Percentiles rank a stretch among this genome's conserved stretches.
These are phyloP conservation scores for Solanum chacoense DNA, from an alignment of 305 asterid species.

Conservation along the genomic window DNA sequence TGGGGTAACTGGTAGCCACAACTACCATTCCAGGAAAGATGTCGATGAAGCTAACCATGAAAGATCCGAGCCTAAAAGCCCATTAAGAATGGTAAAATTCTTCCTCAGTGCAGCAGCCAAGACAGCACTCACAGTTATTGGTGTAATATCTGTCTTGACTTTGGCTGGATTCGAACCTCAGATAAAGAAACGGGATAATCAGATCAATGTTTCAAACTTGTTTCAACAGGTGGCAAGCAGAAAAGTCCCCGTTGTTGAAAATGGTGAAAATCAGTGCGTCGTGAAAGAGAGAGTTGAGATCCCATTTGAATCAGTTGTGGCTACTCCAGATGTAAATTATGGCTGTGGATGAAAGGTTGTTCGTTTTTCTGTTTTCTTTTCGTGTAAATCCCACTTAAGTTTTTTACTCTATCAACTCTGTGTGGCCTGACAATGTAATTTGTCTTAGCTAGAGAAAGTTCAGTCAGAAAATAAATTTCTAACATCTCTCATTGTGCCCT, in stretches of 20 bases:
- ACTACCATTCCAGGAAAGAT: conserved; percentile 8
- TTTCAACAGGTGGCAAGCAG: conserved; percentile 33
- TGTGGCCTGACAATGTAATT: not conserved
- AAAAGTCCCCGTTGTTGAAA: conserved; percentile 49
- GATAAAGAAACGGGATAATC: conserved; percentile 41
- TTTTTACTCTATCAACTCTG: not conserved
- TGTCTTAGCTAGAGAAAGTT: not conserved
- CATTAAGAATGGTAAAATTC: conserved; percentile 24
- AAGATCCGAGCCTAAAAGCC: conserved; percentile 17
- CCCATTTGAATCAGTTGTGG: conserved; percentile 61
- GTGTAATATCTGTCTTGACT: conserved; percentile 50
- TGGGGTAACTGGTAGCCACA: conserved; percentile 19
- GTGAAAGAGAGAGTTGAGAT: conserved; percentile 87
- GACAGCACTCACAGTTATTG: conserved; percentile 51
- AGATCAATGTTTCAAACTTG: conserved; percentile 27
- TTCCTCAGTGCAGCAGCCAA: conserved; percentile 50
- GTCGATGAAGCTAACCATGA: conserved; percentile 11
- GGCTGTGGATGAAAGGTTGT: conserved; percentile 60
- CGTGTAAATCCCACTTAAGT: not conserved
- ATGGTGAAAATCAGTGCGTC: conserved; percentile 64
- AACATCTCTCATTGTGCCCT: not conserved
- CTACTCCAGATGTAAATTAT: conserved; percentile 69
- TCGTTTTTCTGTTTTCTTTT: not conserved
- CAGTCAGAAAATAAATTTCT: not conserved
- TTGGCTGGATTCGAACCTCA: conserved; percentile 74